Evolutionary conservation across 2,329 filamentous ascomycete genomes (phyloP).

Genomic region (Ophiostoma angusticollis): DNA sequence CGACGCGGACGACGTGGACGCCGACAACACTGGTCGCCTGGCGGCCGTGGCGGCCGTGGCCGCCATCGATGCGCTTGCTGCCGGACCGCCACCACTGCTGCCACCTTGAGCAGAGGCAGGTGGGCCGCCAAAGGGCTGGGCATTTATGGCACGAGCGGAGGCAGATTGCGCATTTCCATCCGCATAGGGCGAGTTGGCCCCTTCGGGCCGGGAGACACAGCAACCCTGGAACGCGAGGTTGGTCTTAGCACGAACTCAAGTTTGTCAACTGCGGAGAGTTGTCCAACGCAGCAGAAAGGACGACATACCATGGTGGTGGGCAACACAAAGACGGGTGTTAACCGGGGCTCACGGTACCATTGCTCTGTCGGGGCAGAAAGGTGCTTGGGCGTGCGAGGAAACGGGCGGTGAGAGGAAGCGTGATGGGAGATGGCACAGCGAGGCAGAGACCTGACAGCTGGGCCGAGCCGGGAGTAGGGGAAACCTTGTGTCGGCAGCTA

Average conservation of each 20-base stretch:
- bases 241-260: neutral
- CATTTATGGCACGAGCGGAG: slow-evolving; percentile 42
- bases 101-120: slow-evolving; percentile 4
- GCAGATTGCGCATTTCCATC: slow-evolving; percentile 32
- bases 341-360: no score
- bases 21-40: slow-evolving; percentile 8
- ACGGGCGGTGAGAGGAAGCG: no score
- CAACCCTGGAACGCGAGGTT: slow-evolving; percentile 33
- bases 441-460: no score
- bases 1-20: slow-evolving; percentile 11
- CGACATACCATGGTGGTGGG: no score
- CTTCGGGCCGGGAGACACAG: slow-evolving; percentile 41
- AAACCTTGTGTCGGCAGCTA: no score
- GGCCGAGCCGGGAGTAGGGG: no score
- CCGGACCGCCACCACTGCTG: slow-evolving; percentile 7
- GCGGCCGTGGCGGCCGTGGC: slow-evolving; percentile 19
- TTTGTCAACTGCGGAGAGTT: no score
- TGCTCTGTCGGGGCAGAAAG: no score
- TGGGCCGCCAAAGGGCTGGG: slow-evolving; percentile 14
- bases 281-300: no score
- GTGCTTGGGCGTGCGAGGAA: no score
- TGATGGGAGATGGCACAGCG: no score
- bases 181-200: slow-evolving; percentile 41
- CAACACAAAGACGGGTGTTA: no score
- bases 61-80: slow-evolving; percentile 11